Base-by-base conservation (phyloP, 805 yeast genomes). In the Candida tallmaniae region DNA sequence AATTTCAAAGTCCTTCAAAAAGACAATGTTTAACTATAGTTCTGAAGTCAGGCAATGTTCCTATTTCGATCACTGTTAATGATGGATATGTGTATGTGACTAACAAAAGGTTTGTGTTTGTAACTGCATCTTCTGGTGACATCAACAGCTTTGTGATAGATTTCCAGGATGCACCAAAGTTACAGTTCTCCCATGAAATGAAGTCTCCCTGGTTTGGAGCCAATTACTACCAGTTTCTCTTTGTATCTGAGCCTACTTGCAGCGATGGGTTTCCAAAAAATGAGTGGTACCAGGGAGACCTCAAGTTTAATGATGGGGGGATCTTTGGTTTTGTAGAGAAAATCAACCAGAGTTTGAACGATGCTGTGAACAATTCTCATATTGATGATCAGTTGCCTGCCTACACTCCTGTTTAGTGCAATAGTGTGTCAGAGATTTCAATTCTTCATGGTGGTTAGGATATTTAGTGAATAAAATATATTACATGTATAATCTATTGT, bases 131-230 rank as follows among this genome's bases (percentile, higher is more conserved):
- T 4, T 66, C 58, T 30, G 74, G 73, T 2, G 74, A 69, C 39
- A 50, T 68, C 8, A 57, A 62, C 12, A 54, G 65, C 5, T 73
- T 74, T 43, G 52, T 59, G 37, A 40, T 74, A 5, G 60, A 62
- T 4, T 45, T 63, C 27, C 38, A 42, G 4, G 33, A 42, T 18
- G 52, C 58, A 1, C 51, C 57, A 3, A 41, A 36, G 3, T 39
- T 64, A 14, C 65, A 56, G 27, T 60, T 68, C 28, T 49, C 65
- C 0, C 68, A 67, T 44, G 55, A 59, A 34, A 45, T 73, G 31
- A 61, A 65, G 35, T 58, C 71, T 17, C 76, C 78, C 1, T 73
- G 76, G 77, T 67, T 74, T 45, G 80, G 80, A 0, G 61, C 75
- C 14, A 74, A 72, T 41, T 68, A 62, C 45, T 71, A 73, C 68